Base-by-base conservation (phyloP, 208 protist species). In the Leishmania gerbilli region DNA sequence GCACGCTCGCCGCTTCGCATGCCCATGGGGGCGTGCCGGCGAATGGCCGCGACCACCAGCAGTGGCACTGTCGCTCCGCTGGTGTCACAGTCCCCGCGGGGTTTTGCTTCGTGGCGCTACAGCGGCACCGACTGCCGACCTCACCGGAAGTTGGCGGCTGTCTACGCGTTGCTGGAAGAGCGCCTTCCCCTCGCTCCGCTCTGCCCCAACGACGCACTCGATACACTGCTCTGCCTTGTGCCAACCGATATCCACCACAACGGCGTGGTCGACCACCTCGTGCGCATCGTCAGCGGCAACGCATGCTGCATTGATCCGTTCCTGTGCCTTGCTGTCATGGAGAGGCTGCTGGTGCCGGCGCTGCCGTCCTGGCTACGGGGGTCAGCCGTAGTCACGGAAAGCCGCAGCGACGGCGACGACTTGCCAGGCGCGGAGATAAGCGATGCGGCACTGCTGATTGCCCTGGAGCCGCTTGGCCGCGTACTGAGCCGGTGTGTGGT, bases 151-250 rank as follows among this genome's bases (percentile, higher is more conserved):
- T 31, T 37, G 37, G 6, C 40, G 24, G 11, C 53, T 8, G 62
- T 72, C 21, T 71, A 82, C 49, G 21, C 34, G 24, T 47, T n/a
- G 74, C 87, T 92, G 51, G 81, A 84, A 31, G 60, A 78, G 1
- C 79, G 87, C 13, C 76, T 92, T 21, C 79, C 74, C 15, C 42
- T 84, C 3, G 83, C 84, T 1, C 79, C 87, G 31, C 72, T 93
- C 9, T 77, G 49, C 11, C 85, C 88, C 0, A 79, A 83, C 21
- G 76, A 74, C 13, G 90, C 90, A 13, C 79, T 89, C 24, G 53
- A 82, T 55, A 53, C 81, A 13, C 72, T 84, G 4, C 21, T 49
- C 15, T 31, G 37, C 37, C 17, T 74, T 5, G 34, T 71, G 51
- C 65, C 79, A 19, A 11, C 55, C 5, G 56, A 71, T 42, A 45